Conservation (phyloP, 768 basidiomycete genomes). For the Termitomyces sp. region DNA sequence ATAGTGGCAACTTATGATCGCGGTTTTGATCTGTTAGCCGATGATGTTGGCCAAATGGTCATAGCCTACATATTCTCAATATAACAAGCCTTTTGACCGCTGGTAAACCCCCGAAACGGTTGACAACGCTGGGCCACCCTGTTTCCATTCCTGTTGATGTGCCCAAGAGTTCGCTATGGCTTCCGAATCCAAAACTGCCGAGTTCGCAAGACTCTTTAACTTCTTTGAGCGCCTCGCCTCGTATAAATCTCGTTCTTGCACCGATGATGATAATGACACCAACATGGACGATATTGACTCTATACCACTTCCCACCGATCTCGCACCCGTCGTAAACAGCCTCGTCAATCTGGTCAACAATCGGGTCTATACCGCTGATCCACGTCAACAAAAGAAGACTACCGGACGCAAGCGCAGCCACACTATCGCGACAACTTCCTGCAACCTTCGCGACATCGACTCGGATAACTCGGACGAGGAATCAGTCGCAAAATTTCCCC, state of each 20-base stretch:
- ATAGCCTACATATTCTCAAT: not conserved
- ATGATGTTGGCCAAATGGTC: not conserved
- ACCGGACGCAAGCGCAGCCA: conserved; percentile 20
- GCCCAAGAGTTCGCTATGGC: conserved; percentile 13
- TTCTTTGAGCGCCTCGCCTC: conserved; percentile 53
- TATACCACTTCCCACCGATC: conserved; percentile 30
- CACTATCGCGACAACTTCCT: conserved; percentile 18
- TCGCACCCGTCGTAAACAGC: conserved; percentile 32
- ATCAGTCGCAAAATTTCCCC: conserved; percentile 39
- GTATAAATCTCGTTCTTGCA: conserved; percentile 30
- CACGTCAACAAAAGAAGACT: not conserved
- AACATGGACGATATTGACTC: conserved; percentile 16
- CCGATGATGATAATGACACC: conserved; percentile 24
- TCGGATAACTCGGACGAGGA: conserved; percentile 21
- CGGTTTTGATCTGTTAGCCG: not conserved
- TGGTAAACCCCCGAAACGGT: not conserved
- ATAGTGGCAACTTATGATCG: not conserved
- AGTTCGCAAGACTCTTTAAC: conserved; percentile 51
- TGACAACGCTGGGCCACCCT: not conserved
- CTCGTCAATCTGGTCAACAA: conserved; percentile 23
- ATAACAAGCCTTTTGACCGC: not conserved
- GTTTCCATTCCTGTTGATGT: not conserved
- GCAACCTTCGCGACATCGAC: conserved; percentile 11
- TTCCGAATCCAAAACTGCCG: conserved; percentile 39
- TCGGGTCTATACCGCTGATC: conserved; percentile 3